Conservation (phyloP, 305 asterid species). For the Withania somnifera region DNA sequence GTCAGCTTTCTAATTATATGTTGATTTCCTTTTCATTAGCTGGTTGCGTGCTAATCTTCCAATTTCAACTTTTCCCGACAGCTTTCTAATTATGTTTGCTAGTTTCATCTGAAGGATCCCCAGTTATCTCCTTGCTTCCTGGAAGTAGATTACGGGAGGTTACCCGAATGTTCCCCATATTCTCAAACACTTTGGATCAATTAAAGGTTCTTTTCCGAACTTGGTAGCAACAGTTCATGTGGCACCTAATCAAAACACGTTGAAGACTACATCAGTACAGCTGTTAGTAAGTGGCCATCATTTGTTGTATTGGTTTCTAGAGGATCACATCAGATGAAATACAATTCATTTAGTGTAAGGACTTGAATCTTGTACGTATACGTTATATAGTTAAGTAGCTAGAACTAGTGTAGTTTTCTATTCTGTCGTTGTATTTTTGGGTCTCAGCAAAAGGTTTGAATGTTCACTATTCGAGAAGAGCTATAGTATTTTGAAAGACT, state of each 20-base stretch:
- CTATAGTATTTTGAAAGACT: background rate
- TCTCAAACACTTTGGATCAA: constrained; percentile 41
- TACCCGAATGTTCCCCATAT: constrained; percentile 70
- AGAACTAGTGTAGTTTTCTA: background rate
- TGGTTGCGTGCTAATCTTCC: background rate
- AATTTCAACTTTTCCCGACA: background rate
- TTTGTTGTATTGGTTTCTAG: constrained; percentile 52
- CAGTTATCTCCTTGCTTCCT: constrained; percentile 68
- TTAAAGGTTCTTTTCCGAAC: constrained; percentile 35
- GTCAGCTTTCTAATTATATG: too few relatives aligned
- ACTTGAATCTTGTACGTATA: constrained; percentile 6
- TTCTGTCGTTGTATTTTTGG: background rate
- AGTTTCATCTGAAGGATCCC: constrained; percentile 40
- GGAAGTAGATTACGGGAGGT: constrained; percentile 97
- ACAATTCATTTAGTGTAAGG: constrained; percentile 68
- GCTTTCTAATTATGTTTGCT: background rate
- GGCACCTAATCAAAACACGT: constrained; percentile 75
- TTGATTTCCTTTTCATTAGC: background rate
- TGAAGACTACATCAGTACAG: constrained; percentile 38
- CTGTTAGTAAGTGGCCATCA: constrained; percentile 50
- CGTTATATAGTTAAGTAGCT: background rate
- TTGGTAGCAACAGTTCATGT: constrained; percentile 57
- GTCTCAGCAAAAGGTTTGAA: background rate
- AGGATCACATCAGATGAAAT: constrained; percentile 45
- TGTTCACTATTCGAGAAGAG: background rate